These are phyloP conservation scores for Prunus campanulata DNA, from an alignment of 306 rosid species.

Conservation along the genomic window DNA sequence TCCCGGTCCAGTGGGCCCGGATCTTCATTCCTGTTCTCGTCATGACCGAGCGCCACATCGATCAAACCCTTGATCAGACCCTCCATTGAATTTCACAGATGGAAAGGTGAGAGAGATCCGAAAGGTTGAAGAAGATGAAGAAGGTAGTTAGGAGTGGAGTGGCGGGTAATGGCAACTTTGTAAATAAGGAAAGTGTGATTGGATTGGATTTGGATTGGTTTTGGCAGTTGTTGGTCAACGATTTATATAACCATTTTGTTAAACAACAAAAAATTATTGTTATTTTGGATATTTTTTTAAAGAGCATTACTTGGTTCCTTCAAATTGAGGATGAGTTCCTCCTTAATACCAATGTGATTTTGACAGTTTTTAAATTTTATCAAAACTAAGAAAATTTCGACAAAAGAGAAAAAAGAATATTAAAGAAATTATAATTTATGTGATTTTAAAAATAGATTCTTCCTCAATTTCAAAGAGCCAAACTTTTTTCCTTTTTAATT, in stretches of 20 bases:
- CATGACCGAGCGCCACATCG: conserved; percentile 47
- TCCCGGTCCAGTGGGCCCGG: conserved; percentile 33
- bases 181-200: conserved; percentile 8
- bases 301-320: too few species aligned
- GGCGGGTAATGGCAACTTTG: conserved; percentile 51
- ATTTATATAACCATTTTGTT: not conserved
- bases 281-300: too few species aligned
- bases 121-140: conserved; percentile 21
- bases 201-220: not conserved
- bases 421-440: too few species aligned
- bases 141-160: not conserved
- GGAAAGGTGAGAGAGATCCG: not conserved
- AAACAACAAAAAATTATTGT: too few species aligned
- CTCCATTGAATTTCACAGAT: conserved; percentile 44
- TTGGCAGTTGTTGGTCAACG: not conserved
- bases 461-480: too few species aligned
- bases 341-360: too few species aligned
- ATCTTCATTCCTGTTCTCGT: conserved; percentile 23
- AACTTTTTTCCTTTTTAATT: too few species aligned
- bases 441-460: too few species aligned
- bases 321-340: too few species aligned
- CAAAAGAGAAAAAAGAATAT: too few species aligned
- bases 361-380: too few species aligned
- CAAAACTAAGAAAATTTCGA: too few species aligned
- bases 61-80: conserved; percentile 72